Evolutionary conservation across 352 stramenopile genomes (phyloP).

Genomic region (Pythium coloratum): DNA sequence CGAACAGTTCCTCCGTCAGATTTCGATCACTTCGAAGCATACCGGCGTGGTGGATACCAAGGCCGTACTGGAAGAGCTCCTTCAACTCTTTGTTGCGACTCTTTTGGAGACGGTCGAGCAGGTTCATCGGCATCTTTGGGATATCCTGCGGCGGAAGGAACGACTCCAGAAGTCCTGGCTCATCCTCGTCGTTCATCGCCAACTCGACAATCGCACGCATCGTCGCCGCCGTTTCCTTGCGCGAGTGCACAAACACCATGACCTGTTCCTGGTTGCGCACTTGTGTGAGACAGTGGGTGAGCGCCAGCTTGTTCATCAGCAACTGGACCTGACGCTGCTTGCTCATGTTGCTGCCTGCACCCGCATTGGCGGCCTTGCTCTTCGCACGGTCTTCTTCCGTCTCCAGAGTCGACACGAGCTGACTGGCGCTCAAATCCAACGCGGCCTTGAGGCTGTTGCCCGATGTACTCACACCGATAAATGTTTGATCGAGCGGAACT

Average conservation of each 20-base stretch:
- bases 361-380: constrained; percentile 7
- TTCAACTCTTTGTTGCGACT: constrained; percentile 95
- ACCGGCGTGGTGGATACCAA: constrained; percentile 98
- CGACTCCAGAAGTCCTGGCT: constrained; percentile 47
- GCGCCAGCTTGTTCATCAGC: constrained; percentile 87
- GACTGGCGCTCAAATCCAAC: constrained; percentile 45
- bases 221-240: constrained; percentile 97
- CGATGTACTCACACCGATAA: constrained; percentile 94
- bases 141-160: constrained; percentile 64
- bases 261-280: constrained; percentile 80
- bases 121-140: constrained; percentile 42
- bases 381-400: constrained; percentile 43
- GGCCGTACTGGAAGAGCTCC: constrained; percentile 92
- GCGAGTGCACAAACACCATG: constrained; percentile 99
- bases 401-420: constrained; percentile 46
- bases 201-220: constrained; percentile 92
- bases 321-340: constrained; percentile 61
- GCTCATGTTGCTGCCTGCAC: constrained; percentile 43
- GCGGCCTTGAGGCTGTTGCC: constrained; percentile 58
- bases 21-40: constrained; percentile 96
- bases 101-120: constrained; percentile 86
- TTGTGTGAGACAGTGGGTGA: constrained; percentile 68
- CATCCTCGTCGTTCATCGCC: constrained; percentile 68
- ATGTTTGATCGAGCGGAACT: constrained; percentile 98
- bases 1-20: constrained; percentile 98